Percentiles rank a stretch among this genome's conserved stretches.
phyloP scores from a whole-genome alignment of 2,329 filamentous ascomycete species.

The Diaporthe vaccinii region DNA sequence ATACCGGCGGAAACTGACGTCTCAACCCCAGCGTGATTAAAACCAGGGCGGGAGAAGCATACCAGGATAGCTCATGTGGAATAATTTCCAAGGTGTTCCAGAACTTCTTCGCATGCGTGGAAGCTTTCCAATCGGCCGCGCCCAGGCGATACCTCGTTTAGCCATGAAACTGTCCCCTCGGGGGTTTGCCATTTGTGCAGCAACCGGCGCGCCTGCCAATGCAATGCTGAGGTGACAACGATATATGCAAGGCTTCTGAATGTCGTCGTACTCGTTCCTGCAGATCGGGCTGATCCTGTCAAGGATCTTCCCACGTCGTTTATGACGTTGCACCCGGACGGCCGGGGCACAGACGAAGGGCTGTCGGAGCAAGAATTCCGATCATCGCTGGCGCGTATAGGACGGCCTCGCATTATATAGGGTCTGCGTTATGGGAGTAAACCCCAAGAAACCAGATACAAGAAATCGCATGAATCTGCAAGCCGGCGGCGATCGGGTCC shows the following conservation, averaged over 20 bases:
- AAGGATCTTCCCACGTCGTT: background rate
- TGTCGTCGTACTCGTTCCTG: slow-evolving; percentile 22
- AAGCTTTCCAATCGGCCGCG: slow-evolving; percentile 7
- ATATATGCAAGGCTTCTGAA: background rate
- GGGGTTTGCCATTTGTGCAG: background rate
- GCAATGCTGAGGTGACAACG: slow-evolving; percentile 8
- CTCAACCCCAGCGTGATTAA: background rate
- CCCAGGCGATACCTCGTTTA: slow-evolving; percentile 2
- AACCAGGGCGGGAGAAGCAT: background rate
- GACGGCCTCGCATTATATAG: background rate
- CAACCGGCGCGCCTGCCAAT: background rate
- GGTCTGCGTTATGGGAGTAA: background rate
- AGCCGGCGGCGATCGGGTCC: slow-evolving; percentile 16
- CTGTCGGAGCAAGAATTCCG: background rate
- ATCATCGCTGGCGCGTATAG: background rate
- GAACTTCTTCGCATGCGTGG: background rate
- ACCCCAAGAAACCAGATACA: slow-evolving; percentile 2
- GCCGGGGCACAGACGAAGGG: background rate
- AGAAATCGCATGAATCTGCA: slow-evolving; percentile 19
- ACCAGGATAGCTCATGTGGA: background rate
- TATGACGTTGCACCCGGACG: slow-evolving; percentile 1
- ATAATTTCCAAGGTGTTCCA: background rate
- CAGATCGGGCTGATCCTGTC: slow-evolving; percentile 21
- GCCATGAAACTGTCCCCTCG: slow-evolving; percentile 13
- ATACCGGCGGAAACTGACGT: background rate